Conservation (phyloP, 1,284 basidiomycete genomes). For the Psilocybe mexicana region DNA sequence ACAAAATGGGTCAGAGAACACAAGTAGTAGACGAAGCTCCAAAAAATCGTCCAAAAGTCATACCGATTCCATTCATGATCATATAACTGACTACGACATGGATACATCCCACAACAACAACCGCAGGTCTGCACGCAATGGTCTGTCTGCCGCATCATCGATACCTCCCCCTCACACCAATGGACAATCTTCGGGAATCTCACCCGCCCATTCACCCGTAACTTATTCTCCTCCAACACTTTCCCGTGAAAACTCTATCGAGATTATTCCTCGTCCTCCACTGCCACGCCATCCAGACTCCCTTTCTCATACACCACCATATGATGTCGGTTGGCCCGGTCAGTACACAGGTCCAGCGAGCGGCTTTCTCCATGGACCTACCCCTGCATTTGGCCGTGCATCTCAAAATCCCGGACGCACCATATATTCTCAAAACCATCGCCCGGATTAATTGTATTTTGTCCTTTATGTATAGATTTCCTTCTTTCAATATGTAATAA, state of each 20-base stretch:
- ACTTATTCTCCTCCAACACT: conserved; percentile 14
- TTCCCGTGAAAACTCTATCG: conserved; percentile 19
- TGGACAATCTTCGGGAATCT: conserved; percentile 17
- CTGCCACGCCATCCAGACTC: conserved; percentile 27
- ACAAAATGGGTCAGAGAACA: conserved; percentile 28
- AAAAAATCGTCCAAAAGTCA: conserved; percentile 10
- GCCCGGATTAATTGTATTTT: conserved; percentile 25
- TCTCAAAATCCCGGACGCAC: conserved; percentile 53
- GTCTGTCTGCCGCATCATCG: conserved; percentile 17
- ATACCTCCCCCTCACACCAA: conserved; percentile 20
- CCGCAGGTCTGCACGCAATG: conserved; percentile 17
- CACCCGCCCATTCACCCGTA: conserved; percentile 16
- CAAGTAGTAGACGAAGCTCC: conserved; percentile 11
- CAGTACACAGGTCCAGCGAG: conserved; percentile 48
- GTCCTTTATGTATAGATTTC: conserved; percentile 1
- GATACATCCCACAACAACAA: background rate
- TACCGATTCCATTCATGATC: background rate
- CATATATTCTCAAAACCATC: conserved; percentile 53
- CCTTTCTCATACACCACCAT: conserved; percentile 27
- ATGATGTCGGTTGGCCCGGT: conserved; percentile 33
- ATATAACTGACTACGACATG: background rate
- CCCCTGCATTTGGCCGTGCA: conserved; percentile 33
- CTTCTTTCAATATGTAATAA: conserved; percentile 7
- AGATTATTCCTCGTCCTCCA: conserved; percentile 21
- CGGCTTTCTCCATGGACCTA: conserved; percentile 42